These are phyloP conservation scores for Mycena venus DNA, from an alignment of 768 basidiomycete genomes.

Conservation along the genomic window DNA sequence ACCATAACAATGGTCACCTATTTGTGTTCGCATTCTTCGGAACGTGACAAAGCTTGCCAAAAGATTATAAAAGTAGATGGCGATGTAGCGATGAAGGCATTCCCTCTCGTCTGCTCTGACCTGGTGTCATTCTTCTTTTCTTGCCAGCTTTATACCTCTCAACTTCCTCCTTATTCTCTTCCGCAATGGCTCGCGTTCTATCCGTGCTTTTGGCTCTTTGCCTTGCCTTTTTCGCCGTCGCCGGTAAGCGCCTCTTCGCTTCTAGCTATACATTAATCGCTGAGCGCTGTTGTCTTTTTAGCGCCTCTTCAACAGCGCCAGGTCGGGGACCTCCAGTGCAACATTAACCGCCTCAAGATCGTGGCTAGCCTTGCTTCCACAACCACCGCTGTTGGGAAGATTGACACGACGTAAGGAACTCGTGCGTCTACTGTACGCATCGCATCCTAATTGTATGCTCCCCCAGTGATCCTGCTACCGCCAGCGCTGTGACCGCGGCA, in stretches of 20 bases:
- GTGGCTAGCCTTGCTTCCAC: slow-evolving; percentile 38
- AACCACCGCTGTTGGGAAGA: slow-evolving; percentile 35
- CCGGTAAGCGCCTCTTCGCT: slow-evolving; percentile 4
- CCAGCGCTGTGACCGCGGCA: slow-evolving; percentile 24
- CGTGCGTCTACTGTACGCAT: neutral
- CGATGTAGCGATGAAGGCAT: slow-evolving; percentile 11
- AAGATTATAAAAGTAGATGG: neutral
- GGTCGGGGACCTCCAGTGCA: slow-evolving; percentile 34
- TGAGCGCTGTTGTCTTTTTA: neutral
- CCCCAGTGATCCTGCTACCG: slow-evolving; percentile 30
- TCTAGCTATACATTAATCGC: slow-evolving; percentile 14
- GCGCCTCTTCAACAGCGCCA: slow-evolving; percentile 19
- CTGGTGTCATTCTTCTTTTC: slow-evolving; percentile 25
- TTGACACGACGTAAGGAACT: slow-evolving; percentile 27
- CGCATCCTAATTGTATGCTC: neutral
- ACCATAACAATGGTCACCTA: slow-evolving; percentile 1
- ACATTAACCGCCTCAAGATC: slow-evolving; percentile 40
- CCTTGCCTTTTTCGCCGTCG: slow-evolving; percentile 10
- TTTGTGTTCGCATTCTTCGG: slow-evolving; percentile 4
- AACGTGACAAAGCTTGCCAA: neutral
- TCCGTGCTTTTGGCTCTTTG: slow-evolving; percentile 21
- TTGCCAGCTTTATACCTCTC: neutral
- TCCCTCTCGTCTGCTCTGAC: slow-evolving; percentile 20
- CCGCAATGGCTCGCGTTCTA: slow-evolving; percentile 35
- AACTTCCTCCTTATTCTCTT: neutral